A percentile compares a stretch with the other conserved stretches of the same genome.
These are phyloP conservation scores for Syzygium aromaticum DNA, from an alignment of 345 rosid genomes.

Conservation along the genomic window DNA sequence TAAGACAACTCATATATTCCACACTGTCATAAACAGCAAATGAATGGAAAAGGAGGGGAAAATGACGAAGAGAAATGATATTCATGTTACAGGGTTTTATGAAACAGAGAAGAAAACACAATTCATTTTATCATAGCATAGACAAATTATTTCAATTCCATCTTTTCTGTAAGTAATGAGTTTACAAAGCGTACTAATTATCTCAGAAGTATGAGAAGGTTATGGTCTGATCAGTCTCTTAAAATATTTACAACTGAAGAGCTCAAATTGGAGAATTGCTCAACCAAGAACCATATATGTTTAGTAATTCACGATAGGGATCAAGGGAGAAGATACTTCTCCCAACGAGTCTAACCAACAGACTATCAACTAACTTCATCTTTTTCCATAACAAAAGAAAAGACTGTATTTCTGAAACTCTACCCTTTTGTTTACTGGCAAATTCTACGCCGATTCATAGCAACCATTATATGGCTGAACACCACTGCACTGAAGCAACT, in stretches of 20 bases:
- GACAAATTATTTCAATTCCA: background rate
- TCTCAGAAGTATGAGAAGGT: background rate
- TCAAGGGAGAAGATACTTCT: background rate
- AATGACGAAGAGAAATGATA: background rate
- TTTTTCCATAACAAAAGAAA: too few species aligned
- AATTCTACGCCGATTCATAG: too few species aligned
- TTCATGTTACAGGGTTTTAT: background rate
- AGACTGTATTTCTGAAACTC: too few species aligned
- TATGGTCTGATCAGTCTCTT: background rate
- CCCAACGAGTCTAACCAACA: rapidly evolving
- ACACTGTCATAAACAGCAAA: background rate
- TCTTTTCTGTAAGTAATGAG: background rate
- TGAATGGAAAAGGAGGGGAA: background rate
- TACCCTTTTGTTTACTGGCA: too few species aligned
- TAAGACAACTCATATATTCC: too few species aligned
- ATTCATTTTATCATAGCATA: background rate
- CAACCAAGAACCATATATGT: background rate
- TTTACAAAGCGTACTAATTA: background rate
- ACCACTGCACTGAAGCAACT: too few species aligned
- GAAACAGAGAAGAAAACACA: background rate
- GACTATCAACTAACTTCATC: background rate
- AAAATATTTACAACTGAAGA: background rate
- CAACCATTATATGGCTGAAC: background rate
- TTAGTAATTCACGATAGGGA: background rate
- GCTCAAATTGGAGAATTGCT: background rate